Evolutionary conservation across 352 stramenopile species (phyloP), one percentile per base, ranked within the genome.

Genomic region (Globisporangium apiculatum): DNA sequence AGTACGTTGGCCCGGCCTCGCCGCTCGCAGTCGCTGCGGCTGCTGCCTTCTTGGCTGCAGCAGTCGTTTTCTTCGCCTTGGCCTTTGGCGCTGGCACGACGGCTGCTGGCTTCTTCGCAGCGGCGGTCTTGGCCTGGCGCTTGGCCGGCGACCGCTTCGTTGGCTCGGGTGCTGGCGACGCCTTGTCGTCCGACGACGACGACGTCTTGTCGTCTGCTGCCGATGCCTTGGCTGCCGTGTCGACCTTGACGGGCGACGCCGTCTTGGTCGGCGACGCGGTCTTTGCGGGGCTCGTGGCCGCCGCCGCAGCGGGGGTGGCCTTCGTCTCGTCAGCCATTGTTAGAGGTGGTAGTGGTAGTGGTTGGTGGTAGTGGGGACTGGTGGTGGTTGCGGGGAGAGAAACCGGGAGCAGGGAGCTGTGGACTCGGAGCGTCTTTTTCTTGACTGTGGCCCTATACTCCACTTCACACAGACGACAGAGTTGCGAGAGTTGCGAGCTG

Each of bases 1-100:
- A 94, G 76, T 96, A 94, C 51, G 81, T 88, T 18, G 79, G 78
- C 10, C 85, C 83, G 17, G 35, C 48, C 12, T 83, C 73, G 18
- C 58, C 72, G 2, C 60, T 36, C 35, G 46, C 54, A 7, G 18
- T 46, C 15, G 59, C 66, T 0, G 63, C 51, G 1, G 53, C 58
- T 52, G 62, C 62, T 52, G 71, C 51, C 62, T 74, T 77, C 69
- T 79, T 81, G 42, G 64, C 50, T 36, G 61, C 48, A 12, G 40
- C 43, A 7, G 52, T 31, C 8, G 38, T 40, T 24, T 24, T 24
- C 18, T 24, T 24, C 1, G 18, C 18, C 57, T 54, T 53, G 7
- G 66, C 37, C 65, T 74, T 77, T n/a, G 66, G 54, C 12, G 57
- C 48, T 41, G 72, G 64, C 65, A 83, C 83, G 12, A 51, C 53